Evolutionary conservation across 768 basidiomycete species (phyloP).

Genomic region (Fomitopsis pulvina): DNA sequence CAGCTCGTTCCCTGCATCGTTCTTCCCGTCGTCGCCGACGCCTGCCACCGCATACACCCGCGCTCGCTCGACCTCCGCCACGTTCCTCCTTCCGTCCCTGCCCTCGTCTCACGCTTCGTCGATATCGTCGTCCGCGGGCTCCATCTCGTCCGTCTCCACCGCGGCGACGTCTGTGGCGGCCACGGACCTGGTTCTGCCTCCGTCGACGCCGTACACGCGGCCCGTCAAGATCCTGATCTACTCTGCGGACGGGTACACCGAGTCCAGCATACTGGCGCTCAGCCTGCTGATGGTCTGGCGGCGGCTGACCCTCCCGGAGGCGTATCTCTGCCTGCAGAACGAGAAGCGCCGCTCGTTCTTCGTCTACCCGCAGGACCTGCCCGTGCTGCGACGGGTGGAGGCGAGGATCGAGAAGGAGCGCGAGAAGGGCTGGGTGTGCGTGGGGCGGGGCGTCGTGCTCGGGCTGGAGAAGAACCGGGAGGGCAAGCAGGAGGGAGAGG

Average conservation of each 20-base stretch:
- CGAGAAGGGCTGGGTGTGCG: conserved; percentile 1
- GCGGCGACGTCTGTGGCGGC: conserved; percentile 4
- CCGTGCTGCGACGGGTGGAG: conserved; percentile 68
- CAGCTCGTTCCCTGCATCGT: conserved; percentile 20
- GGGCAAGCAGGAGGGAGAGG: not conserved
- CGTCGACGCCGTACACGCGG: conserved; percentile 32
- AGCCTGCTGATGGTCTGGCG: conserved; percentile 79
- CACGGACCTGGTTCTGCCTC: not conserved
- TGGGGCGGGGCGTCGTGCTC: not conserved
- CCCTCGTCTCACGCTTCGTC: conserved; percentile 1
- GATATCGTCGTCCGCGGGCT: conserved; percentile 5
- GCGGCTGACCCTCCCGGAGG: conserved; percentile 69
- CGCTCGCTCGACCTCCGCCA: conserved; percentile 22
- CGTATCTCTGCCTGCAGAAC: conserved; percentile 88
- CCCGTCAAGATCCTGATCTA: conserved; percentile 76
- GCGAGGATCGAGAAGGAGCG: conserved; percentile 31
- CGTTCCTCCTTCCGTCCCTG: conserved; percentile 14
- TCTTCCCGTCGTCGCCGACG: conserved; percentile 15
- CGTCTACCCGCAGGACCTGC: conserved; percentile 80
- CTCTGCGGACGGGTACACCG: conserved; percentile 88
- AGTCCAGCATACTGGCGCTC: conserved; percentile 83
- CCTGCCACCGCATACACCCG: conserved; percentile 17
- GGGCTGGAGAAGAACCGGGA: not conserved
- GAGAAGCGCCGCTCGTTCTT: conserved; percentile 81
- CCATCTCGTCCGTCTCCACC: conserved; percentile 19